Evolutionary conservation across 108 stramenopile species (phyloP).

Genomic region (Skeletonema grethae): DNA sequence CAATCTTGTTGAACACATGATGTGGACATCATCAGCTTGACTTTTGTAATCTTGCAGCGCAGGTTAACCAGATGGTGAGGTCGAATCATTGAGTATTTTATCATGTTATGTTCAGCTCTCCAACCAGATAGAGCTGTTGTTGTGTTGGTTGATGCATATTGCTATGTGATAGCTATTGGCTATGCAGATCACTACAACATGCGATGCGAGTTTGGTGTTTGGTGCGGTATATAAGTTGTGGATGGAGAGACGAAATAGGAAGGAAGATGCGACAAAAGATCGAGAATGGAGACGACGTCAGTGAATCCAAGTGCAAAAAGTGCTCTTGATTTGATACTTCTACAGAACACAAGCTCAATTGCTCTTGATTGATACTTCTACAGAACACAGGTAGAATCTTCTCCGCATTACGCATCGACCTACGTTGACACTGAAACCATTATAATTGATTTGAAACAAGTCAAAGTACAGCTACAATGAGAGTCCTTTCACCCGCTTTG

Average conservation of each 20-base stretch:
- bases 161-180: too few species aligned
- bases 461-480: conserved; percentile 7
- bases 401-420: not conserved
- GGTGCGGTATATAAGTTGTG: too few species aligned
- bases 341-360: not conserved
- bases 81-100: not conserved
- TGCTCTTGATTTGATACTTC: too few species aligned
- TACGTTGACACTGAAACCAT: not conserved
- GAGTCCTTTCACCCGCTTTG: conserved; percentile 14
- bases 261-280: too few species aligned
- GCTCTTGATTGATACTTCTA: not conserved
- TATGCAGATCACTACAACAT: too few species aligned
- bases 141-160: too few species aligned
- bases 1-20: not conserved
- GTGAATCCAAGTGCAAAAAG: too few species aligned
- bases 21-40: not conserved
- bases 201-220: too few species aligned
- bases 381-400: not conserved
- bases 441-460: not conserved
- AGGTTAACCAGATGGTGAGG: not conserved
- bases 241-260: too few species aligned
- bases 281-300: too few species aligned
- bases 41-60: not conserved
- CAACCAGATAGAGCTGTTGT: too few species aligned
- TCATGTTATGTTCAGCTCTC: not conserved